Conservation (phyloP, 345 rosid species). For the Brassica cretica region DNA sequence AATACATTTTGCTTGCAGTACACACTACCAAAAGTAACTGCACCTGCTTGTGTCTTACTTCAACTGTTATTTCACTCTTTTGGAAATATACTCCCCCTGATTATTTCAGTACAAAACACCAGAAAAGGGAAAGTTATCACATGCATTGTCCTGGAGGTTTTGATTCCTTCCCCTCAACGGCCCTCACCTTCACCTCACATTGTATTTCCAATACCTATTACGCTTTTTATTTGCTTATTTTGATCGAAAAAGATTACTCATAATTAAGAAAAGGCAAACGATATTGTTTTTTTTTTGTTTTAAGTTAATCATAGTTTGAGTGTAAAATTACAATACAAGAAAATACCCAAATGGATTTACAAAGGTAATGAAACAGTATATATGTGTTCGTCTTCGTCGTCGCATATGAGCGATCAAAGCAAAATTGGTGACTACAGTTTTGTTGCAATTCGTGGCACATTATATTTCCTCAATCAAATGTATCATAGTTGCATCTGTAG, state of each 20-base stretch:
- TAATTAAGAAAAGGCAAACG: neutral
- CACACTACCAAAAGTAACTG: constrained; percentile 30
- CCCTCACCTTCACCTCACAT: neutral
- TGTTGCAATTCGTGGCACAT: no score
- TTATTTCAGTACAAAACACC: neutral
- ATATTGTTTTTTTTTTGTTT: no score
- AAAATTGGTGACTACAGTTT: neutral
- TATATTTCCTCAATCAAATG: no score
- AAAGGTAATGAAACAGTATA: no score
- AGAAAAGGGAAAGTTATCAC: constrained; percentile 19
- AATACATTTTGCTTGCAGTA: constrained; percentile 25
- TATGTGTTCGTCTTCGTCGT: no score
- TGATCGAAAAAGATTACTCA: neutral
- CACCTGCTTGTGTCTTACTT: constrained; percentile 34
- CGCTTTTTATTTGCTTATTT: neutral
- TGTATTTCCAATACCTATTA: neutral
- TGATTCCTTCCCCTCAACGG: constrained; percentile 1
- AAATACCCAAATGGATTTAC: no score
- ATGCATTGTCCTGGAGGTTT: constrained; percentile 11
- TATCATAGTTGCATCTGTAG: no score
- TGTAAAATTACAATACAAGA: no score
- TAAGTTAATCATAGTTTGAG: no score
- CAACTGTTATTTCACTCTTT: constrained; percentile 12
- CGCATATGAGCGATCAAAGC: neutral
- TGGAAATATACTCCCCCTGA: neutral